A percentile compares a stretch with the other conserved stretches of the same genome.
These are phyloP conservation scores for Forsythia viridissima DNA, from an alignment of 257 asterid genomes.

Conservation along the genomic window DNA sequence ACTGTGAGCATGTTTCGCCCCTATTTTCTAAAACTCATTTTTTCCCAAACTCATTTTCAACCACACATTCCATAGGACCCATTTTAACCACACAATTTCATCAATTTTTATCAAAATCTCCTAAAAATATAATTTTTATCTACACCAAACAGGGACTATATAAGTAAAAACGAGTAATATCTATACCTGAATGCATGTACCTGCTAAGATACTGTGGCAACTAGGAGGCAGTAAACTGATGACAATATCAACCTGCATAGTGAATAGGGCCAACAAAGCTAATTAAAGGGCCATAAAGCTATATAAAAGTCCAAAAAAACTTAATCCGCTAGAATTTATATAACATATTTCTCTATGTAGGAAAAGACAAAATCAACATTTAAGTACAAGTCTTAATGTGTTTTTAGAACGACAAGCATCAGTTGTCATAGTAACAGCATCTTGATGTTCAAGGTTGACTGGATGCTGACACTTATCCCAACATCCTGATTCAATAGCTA, in stretches of 20 bases:
- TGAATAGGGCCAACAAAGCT: slow-evolving; percentile 36
- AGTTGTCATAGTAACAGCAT: neutral
- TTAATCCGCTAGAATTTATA: too few relatives aligned
- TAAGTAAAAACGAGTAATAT: neutral
- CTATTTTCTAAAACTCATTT: too few relatives aligned
- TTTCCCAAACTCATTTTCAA: too few relatives aligned
- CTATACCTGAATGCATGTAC: slow-evolving; percentile 78
- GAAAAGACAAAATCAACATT: neutral
- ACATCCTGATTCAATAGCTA: neutral
- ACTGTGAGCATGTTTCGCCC: too few relatives aligned
- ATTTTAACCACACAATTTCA: too few relatives aligned
- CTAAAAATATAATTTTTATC: too few relatives aligned
- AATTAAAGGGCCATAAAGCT: neutral
- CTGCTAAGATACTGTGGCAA: slow-evolving; percentile 75
- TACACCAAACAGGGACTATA: neutral
- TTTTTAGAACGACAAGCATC: neutral
- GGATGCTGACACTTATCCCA: neutral
- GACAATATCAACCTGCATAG: slow-evolving; percentile 80
- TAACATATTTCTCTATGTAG: too few relatives aligned
- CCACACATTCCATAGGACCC: too few relatives aligned
- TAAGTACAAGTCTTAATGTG: neutral
- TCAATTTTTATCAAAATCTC: too few relatives aligned
- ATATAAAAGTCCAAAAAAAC: too few relatives aligned
- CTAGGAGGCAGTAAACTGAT: slow-evolving; percentile 93
- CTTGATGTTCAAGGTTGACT: slow-evolving; percentile 1